Evolutionary conservation across 1,284 basidiomycete species (phyloP).

Genomic region (Leccinum angustisporum): DNA sequence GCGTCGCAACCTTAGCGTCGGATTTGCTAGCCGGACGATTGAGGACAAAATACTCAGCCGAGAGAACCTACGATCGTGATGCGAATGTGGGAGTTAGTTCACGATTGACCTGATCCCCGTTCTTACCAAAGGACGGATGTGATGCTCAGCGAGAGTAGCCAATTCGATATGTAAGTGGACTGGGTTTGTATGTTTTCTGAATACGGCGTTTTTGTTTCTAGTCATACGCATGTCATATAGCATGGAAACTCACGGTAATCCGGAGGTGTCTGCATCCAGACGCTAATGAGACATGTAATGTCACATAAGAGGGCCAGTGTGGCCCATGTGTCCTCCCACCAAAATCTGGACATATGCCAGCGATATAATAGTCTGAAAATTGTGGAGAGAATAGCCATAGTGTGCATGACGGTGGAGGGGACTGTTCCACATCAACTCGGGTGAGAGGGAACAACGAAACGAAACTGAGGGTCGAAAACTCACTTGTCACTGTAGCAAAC

Average conservation of each 20-base stretch:
- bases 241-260: slow-evolving; percentile 2
- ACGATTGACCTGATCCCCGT: neutral
- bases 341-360: slow-evolving; percentile 15
- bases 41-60: slow-evolving; percentile 31
- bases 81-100: neutral
- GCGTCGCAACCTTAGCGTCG: slow-evolving; percentile 9
- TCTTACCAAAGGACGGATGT: slow-evolving; percentile 25
- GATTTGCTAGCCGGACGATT: slow-evolving; percentile 23
- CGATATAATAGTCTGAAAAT: slow-evolving; percentile 24
- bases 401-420: slow-evolving; percentile 20
- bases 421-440: slow-evolving; percentile 10
- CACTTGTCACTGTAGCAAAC: slow-evolving; percentile 15
- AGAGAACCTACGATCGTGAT: slow-evolving; percentile 18
- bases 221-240: neutral
- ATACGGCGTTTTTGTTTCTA: neutral
- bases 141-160: slow-evolving; percentile 21
- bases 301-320: slow-evolving; percentile 23
- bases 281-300: slow-evolving; percentile 16
- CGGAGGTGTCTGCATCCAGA: slow-evolving; percentile 19
- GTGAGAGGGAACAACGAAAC: neutral
- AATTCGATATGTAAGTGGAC: slow-evolving; percentile 1
- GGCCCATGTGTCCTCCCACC: slow-evolving; percentile 32
- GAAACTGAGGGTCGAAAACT: neutral
- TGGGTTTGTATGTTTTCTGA: neutral
- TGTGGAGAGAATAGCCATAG: slow-evolving; percentile 20